Evolutionary conservation across 2,329 filamentous ascomycete genomes (phyloP).

Genomic region (Mycogone perniciosa): DNA sequence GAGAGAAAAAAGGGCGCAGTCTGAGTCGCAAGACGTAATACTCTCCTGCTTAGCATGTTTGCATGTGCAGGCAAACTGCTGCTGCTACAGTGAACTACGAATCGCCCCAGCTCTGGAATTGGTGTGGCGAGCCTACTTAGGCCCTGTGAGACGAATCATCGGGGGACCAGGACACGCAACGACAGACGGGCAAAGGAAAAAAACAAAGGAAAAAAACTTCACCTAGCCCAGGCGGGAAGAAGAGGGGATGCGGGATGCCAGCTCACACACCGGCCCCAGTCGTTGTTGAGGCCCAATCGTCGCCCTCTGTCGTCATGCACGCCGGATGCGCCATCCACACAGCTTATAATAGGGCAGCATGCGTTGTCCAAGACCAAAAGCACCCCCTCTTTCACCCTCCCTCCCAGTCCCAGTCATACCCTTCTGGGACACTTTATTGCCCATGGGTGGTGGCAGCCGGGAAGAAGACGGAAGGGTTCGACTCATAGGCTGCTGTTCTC

Average conservation of each 20-base stretch:
- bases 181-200: background rate
- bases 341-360: conserved; percentile 1
- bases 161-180: background rate
- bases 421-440: background rate
- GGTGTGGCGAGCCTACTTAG: background rate
- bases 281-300: conserved; percentile 12
- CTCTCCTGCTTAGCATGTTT: no score
- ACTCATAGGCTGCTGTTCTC: background rate
- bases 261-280: conserved; percentile 6
- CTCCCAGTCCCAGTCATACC: conserved; percentile 3
- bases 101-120: no score
- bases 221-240: background rate
- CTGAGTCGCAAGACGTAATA: background rate
- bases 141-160: background rate
- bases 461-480: background rate
- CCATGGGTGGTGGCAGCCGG: background rate
- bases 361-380: background rate
- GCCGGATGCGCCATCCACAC: background rate
- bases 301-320: conserved; percentile 10
- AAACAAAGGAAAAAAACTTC: background rate
- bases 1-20: background rate
- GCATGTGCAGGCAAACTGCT: no score
- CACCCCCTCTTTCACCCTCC: background rate
- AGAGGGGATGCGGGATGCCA: conserved; percentile 10
- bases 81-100: no score